Base-by-base conservation (phyloP, 1,284 basidiomycete species). In the Cutaneotrichosporon dermatis region DNA sequence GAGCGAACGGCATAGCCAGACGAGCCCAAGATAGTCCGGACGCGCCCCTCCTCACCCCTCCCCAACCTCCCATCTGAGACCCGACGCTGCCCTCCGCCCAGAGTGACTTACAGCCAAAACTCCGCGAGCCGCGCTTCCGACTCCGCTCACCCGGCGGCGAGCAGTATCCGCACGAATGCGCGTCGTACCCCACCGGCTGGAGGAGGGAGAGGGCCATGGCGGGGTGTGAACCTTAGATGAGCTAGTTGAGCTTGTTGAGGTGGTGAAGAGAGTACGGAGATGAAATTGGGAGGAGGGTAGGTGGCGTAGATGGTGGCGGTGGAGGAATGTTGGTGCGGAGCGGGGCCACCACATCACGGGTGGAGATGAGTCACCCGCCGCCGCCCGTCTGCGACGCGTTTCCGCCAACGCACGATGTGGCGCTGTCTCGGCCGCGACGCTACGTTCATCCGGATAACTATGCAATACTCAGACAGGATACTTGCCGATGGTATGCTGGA, bases 141-240 rank as follows among this genome's bases (percentile, higher is more conserved):
- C 69, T 73, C 52, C 78, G 69, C 50, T 66, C 55, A 3, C 76
- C 77, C 3, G 69, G 66, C 1, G 77, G 66, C 0, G 74, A 72
- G 62, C 80, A 82, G 69, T 82, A 82, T 25, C 81, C 81, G 64
- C 81, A 82, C 4, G 76, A 72, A 1, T 77, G 78, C 5, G 62
- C 52, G 7, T 63, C 60, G 57, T 76, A 76, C 25, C 69, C 75
- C 42, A 69, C 65, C 0, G 73, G 73, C 11, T 62, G 69, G 51
- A 76, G 62, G 25, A 75, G 59, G 2, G 66, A 70, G 3, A 68
- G 64, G 6, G 62, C 25, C 67, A 70, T 68, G 35, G 25, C 33
- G 43, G 33, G 39, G 41, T 34, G 39, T 33, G 41, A 40, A 40
- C 25, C 25, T 25, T 25, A 25, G 25, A 2, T 25, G 25, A 25